Evolutionary conservation across 495 filamentous ascomycete species (phyloP).

Genomic region (Hypoxylon subgilvum): DNA sequence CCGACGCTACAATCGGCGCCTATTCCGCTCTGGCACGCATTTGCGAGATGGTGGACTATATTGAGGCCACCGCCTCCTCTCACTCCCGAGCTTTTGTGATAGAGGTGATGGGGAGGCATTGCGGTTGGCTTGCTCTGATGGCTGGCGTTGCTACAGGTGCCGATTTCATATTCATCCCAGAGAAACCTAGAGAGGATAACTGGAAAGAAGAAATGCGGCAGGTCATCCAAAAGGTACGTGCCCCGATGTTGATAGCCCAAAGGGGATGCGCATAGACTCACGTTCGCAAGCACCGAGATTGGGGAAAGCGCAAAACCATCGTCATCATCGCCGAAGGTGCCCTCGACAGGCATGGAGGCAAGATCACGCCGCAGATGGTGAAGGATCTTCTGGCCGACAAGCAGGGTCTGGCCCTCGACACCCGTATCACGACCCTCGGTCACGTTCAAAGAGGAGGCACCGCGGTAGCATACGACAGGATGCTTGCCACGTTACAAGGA

Average conservation of each 20-base stretch:
- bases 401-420: constrained; percentile 75
- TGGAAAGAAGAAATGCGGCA: constrained; percentile 91
- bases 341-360: constrained; percentile 81
- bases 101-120: constrained; percentile 99
- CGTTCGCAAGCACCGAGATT: constrained; percentile 72
- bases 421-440: constrained; percentile 90
- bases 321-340: constrained; percentile 98
- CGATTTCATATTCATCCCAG: constrained; percentile 96
- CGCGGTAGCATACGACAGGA: constrained; percentile 92
- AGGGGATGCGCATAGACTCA: constrained; percentile 43
- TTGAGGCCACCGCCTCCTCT: constrained; percentile 95
- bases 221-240: constrained; percentile 74
- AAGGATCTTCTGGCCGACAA: constrained; percentile 85
- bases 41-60: constrained; percentile 92
- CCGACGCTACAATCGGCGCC: constrained; percentile 96
- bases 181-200: constrained; percentile 84
- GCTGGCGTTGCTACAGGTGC: constrained; percentile 93
- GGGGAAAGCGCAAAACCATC: constrained; percentile 96
- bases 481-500: constrained; percentile 90
- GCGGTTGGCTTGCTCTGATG: constrained; percentile 97
- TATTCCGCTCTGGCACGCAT: constrained; percentile 92
- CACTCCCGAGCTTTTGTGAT: constrained; percentile 98
- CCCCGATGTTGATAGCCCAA: background rate
- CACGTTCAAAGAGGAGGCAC: constrained; percentile 95
- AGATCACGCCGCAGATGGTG: constrained; percentile 78